phyloP scores from a whole-genome alignment of 176 grass and related monocot species.

The Metroxylon sagu region DNA sequence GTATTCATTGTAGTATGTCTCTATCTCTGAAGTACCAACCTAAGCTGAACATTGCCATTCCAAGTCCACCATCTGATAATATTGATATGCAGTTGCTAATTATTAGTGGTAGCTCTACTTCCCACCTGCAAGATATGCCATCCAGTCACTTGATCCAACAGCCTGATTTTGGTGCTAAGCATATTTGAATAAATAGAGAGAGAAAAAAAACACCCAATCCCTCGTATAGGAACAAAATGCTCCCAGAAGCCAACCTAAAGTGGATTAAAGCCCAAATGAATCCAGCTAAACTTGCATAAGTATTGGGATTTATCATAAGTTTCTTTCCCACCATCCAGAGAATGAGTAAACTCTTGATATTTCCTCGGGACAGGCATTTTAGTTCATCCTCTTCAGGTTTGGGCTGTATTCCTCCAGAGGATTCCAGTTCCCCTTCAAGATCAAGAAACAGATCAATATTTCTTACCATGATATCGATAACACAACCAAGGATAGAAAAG shows the following conservation, averaged over 20 bases:
- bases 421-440: constrained; percentile 37
- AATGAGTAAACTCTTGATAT: constrained; percentile 31
- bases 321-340: constrained; percentile 49
- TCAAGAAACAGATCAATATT: constrained; percentile 10
- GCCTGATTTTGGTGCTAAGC: background rate
- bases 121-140: constrained; percentile 47
- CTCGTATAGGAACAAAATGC: no score
- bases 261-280: constrained; percentile 68
- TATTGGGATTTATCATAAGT: constrained; percentile 72
- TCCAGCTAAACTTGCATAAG: constrained; percentile 53
- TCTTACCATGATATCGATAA: no score
- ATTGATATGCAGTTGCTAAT: constrained; percentile 63
- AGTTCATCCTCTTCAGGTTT: constrained; percentile 31
- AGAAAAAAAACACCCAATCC: background rate
- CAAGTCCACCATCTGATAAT: constrained; percentile 79
- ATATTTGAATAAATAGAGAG: background rate
- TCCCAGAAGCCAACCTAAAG: constrained; percentile 43
- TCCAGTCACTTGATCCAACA: background rate
- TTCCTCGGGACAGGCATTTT: constrained; percentile 44
- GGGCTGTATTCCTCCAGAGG: constrained; percentile 28
- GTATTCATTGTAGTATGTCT: constrained; percentile 6
- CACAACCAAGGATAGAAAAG: no score
- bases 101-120: constrained; percentile 43
- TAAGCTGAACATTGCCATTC: constrained; percentile 98
- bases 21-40: constrained; percentile 24